Evolutionary conservation across 805 yeast genomes (phyloP).

Genomic region (Hanseniaspora meyeri): DNA sequence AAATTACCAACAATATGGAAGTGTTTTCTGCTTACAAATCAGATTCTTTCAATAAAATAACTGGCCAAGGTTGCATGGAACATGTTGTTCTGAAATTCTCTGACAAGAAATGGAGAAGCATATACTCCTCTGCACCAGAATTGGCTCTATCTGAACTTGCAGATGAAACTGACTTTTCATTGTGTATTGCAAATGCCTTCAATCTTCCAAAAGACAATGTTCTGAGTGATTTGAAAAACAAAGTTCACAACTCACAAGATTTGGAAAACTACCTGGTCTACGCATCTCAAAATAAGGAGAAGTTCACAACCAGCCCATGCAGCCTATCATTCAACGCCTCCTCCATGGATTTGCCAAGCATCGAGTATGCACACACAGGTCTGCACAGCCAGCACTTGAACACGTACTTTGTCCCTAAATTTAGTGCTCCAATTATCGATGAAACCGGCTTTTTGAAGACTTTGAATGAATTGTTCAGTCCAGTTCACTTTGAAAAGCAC

Average conservation of each 20-base stretch:
- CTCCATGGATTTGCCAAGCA: not conserved
- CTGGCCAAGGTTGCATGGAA: not conserved
- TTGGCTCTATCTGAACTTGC: not conserved
- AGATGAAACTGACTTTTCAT: not conserved
- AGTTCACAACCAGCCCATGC: not conserved
- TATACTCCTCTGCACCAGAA: not conserved
- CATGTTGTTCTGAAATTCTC: not conserved
- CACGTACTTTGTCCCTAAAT: not conserved
- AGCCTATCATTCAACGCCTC: not conserved
- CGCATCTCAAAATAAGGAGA: not conserved
- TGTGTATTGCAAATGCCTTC: not conserved
- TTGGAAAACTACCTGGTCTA: not conserved
- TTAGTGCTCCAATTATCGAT: not conserved
- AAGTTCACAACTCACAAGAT: not conserved
- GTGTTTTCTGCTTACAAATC: not conserved
- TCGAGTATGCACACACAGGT: not conserved
- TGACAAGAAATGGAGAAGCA: not conserved
- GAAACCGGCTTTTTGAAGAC: not conserved
- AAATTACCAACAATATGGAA: not conserved
- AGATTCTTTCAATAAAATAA: not conserved
- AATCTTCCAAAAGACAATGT: not conserved
- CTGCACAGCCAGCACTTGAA: not conserved
- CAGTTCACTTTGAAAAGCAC: not conserved
- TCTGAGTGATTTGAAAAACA: not conserved
- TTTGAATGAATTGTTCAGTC: not conserved